phyloP scores from a whole-genome alignment of 495 filamentous ascomycete genomes.

The Penicillium canariense region DNA sequence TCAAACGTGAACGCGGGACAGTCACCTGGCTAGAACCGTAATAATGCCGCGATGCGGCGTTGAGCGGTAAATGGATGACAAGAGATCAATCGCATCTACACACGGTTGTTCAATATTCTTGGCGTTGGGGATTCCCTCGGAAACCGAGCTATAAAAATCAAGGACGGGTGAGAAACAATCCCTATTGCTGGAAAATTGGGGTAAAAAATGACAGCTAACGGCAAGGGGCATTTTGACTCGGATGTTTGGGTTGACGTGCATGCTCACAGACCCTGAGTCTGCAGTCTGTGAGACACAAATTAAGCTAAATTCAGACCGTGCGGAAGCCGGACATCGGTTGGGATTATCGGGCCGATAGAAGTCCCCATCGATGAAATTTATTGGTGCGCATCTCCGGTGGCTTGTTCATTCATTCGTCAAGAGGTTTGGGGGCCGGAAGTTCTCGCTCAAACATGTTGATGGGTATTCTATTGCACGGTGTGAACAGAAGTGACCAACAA shows the following conservation, averaged over 20 bases:
- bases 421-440: neutral
- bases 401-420: neutral
- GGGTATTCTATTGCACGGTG: no score
- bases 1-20: neutral
- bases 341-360: neutral
- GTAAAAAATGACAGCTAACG: constrained; percentile 1
- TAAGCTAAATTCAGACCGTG: constrained; percentile 6
- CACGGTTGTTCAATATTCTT: neutral
- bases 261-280: constrained; percentile 11
- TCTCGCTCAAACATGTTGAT: neutral
- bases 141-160: neutral
- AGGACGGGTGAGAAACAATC: neutral
- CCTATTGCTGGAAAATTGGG: constrained; percentile 1
- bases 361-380: neutral
- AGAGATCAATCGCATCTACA: neutral
- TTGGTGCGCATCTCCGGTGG: neutral
- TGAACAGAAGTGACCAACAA: no score
- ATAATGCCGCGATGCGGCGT: neutral
- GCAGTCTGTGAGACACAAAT: constrained; percentile 10
- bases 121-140: neutral
- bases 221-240: neutral
- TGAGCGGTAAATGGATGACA: neutral
- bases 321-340: neutral
- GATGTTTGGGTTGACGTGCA: constrained; percentile 9
- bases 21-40: neutral